Evolutionary conservation across 73 alveolate species (phyloP), one percentile per base, ranked within the genome.

Genomic region (Symbiodinium natans): DNA sequence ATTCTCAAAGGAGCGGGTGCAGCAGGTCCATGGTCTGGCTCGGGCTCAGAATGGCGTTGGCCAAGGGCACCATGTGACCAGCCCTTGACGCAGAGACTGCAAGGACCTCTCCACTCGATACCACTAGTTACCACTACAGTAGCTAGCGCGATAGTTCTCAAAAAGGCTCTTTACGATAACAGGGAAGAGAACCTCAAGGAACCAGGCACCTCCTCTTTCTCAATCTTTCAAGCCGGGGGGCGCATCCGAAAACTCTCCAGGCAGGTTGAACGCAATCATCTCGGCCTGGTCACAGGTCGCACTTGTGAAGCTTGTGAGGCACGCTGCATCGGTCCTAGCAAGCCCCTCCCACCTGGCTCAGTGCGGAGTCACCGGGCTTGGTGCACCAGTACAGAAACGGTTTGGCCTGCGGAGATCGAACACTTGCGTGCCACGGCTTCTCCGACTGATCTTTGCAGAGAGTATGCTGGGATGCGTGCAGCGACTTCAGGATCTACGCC

Each of bases 371-470:
- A 27, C 87, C 87, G 31, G 96, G 96, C 87, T 71, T 90, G 23
- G 96, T 90, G 52, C 96, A 90, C 96, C 96, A 90, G 34, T 90
- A 90, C 43, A 90, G 96, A 40, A 41, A 48, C 19, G 96, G 96
- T 52, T 90, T 90, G 88, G n/a, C 96, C 96, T 88, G 46, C 73
- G 43, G 77, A 4, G 36, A 13, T 15, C 46, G 27, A 23, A 68
- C 33, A 36, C 41, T 68, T 29, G 63, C 23, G 63, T 48, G 17
- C 63, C 63, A 10, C n/a, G n/a, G n/a, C n/a, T n/a, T n/a, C n/a
- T n/a, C n/a, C n/a, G n/a, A n/a, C n/a, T n/a, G n/a, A n/a, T n/a
- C n/a, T n/a, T n/a, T n/a, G n/a, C n/a, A n/a, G n/a, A n/a, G n/a
- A n/a, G n/a, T n/a, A n/a, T 34, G 8, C 34, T 41, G 92, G 42